Conservation (phyloP, 2,329 filamentous ascomycete species). For the Colletotrichum abscissum region DNA sequence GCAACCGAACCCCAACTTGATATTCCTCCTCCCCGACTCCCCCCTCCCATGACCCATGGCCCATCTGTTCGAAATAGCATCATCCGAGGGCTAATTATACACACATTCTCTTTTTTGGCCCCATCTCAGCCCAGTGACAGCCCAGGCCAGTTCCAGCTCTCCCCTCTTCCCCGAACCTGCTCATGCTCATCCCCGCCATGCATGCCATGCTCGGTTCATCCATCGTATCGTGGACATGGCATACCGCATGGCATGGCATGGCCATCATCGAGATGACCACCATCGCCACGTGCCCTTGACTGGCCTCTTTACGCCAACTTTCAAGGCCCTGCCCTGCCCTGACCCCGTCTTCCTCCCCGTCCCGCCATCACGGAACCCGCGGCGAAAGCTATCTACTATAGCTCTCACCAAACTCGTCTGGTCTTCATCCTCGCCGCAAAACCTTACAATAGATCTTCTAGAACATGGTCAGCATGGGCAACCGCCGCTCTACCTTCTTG, state of each 20-base stretch:
- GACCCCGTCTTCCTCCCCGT: background rate
- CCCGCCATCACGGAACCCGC: background rate
- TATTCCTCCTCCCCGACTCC: background rate
- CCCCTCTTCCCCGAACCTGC: background rate
- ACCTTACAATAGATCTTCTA: background rate
- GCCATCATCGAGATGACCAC: background rate
- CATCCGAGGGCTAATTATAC: constrained; percentile 28
- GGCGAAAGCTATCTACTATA: background rate
- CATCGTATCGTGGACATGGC: background rate
- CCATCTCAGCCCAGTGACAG: constrained; percentile 22
- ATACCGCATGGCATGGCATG: background rate
- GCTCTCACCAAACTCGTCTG: background rate
- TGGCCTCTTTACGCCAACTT: background rate
- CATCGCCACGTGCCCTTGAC: background rate
- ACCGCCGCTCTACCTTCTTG: background rate
- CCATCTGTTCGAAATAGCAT: constrained; percentile 30
- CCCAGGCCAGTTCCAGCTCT: background rate
- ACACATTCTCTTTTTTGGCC: background rate
- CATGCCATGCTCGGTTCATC: background rate
- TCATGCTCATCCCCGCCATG: background rate
- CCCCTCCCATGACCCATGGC: background rate
- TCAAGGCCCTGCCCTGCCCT: background rate
- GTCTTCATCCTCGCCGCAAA: background rate
- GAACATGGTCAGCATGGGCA: background rate
- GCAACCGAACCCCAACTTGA: background rate